Evolutionary conservation across 495 filamentous ascomycete species (phyloP), one percentile per base, ranked within the genome.

Genomic region (Aspergillus panamensis): DNA sequence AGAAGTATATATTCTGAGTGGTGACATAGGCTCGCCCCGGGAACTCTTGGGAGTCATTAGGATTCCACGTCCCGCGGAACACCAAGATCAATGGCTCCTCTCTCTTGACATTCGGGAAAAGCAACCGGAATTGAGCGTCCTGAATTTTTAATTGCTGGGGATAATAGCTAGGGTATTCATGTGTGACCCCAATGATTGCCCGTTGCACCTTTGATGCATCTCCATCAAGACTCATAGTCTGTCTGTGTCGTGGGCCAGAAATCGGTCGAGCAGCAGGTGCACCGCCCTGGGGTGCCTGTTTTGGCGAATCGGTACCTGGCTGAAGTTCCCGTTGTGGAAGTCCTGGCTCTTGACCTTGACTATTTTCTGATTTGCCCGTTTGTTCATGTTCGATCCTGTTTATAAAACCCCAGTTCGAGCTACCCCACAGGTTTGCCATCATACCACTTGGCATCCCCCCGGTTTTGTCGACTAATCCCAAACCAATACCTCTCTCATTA

Each of bases 361-460:
- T 69, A 9, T 78, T 70, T 1, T 76, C 73, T 29, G 64, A 48
- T 10, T 73, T 56, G 19, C 79, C 77, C 6, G 77, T 65, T 49
- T 84, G 80, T 31, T 86, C 85, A 40, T 73, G 65, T 60, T 85
- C 81, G 16, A 89, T 67, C 13, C 80, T 80, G 61, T 90, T 90
- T 25, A 92, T 75, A 55, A 88, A 86, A 7, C 88, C 85, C 88
- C 90, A 95, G 39, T 91, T 85, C 37, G 83, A 85, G 71, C 85
- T 93, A 44, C 92, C 92, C 92, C 92, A 97, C 53, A 94, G 76
- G 64, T 97, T 97, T 17, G 91, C 92, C 81, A 96, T 85, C 61
- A 95, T 83, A 17, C 89, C 91, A 56, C 85, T 87, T 0, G 91
- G 88, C 77, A 94, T 84, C 3, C 82, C 80, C 14, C 88, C 87